Evolutionary conservation across 495 filamentous ascomycete genomes (phyloP), one percentile per base, ranked within the genome.

Genomic region (Neurospora sp.): DNA sequence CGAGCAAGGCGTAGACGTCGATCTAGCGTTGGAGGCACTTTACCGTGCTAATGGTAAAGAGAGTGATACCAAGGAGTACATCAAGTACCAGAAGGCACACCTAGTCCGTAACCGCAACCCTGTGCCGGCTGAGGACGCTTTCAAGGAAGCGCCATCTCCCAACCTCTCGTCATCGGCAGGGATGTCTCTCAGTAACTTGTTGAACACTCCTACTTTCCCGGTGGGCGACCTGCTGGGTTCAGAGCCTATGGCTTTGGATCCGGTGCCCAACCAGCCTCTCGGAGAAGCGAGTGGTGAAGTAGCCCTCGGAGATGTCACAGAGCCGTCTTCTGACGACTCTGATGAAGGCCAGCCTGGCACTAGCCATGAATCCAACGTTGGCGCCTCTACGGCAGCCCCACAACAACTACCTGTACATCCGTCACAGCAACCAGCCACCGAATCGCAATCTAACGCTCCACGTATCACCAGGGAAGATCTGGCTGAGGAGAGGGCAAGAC

Each of bases 11-110:
- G 69, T 87, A 87, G 84, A 88, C 39, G 78, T 84, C 37, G 86
- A 88, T 10, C 82, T 97, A 37, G 90, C 87, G 17, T 85, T 85
- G n/a, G 94, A 98, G 81, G 93, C 92, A 21, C 82, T 94, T 5
- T 97, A 92, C 77, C 89, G 94, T 34, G 94, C 94, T 79, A 90
- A 92, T 72, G 92, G 93, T 73, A 86, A 86, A 37, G 76, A 81
- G 13, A 78, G 79, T 8, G 79, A 84, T 10, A 91, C 93, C 11
- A 79, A 84, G 43, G 92, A 95, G 75, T 98, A 98, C 77, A 96
- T 93, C 80, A 86, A 83, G 66, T 87, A 87, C 5, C 87, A 91
- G 38, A 74, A 75, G 28, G 78, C 75, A 15, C 78, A 82, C 3
- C 70, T 81, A 37, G 83, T 82, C 21, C 81, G 84, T 31, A 81